A percentile compares a stretch with the other conserved stretches of the same genome.
Evolutionary conservation across 2,329 filamentous ascomycete genomes (phyloP).

Genomic region (Cordyceps pruinosa): DNA sequence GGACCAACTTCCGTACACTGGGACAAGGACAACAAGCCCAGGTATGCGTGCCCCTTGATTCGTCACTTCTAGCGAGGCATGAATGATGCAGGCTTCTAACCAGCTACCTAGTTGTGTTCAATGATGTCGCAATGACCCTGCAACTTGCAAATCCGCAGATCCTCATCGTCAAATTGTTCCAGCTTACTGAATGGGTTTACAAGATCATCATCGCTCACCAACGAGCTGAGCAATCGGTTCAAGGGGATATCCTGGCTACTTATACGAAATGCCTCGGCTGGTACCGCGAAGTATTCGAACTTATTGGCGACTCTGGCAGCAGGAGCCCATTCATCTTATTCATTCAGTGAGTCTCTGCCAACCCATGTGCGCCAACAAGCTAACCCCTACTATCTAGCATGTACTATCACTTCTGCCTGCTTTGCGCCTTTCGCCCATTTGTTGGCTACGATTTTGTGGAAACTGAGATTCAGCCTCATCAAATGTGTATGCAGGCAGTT

Average conservation of each 20-base stretch:
- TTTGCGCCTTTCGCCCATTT: conserved; percentile 9
- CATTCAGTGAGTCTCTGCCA: conserved; percentile 13
- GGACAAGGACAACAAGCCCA: neutral
- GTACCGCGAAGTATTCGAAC: conserved; percentile 15
- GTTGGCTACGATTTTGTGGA: neutral
- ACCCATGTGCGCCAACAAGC: neutral
- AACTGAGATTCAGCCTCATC: conserved; percentile 5
- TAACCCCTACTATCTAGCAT: conserved; percentile 11
- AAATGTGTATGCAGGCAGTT: neutral
- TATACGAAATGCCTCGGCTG: conserved; percentile 17
- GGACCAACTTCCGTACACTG: neutral
- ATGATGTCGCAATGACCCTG: neutral
- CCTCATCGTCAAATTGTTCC: conserved; percentile 14
- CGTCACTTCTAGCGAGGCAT: neutral
- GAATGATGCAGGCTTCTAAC: neutral
- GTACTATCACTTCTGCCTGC: conserved; percentile 17
- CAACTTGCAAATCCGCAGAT: conserved; percentile 3
- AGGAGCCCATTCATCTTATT: conserved; percentile 15
- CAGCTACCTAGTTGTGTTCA: neutral
- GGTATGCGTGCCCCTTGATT: neutral
- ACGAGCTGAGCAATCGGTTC: neutral
- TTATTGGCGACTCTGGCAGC: neutral
- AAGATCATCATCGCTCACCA: conserved; percentile 7
- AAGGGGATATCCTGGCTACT: neutral
- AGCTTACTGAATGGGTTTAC: conserved; percentile 17